Percentiles rank a stretch among this genome's conserved stretches.
These are phyloP conservation scores for Nitzschia sp. DNA, from an alignment of 108 stramenopile genomes.

Conservation along the genomic window DNA sequence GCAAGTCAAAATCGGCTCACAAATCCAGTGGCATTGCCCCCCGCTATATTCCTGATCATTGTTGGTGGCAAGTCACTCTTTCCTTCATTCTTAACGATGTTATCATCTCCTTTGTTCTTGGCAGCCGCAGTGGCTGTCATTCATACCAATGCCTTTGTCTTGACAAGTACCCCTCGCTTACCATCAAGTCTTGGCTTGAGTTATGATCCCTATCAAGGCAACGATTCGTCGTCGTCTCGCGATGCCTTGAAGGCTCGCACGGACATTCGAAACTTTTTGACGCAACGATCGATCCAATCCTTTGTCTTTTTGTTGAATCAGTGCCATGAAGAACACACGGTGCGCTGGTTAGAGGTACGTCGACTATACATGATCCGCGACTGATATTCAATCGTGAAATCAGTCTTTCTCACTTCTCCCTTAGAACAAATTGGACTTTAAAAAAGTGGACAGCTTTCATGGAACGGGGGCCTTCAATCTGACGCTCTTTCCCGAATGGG, in stretches of 20 bases:
- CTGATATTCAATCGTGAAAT: neutral
- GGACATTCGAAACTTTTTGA: constrained; percentile 62
- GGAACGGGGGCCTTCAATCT: constrained; percentile 81
- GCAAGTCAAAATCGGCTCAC: too few species aligned
- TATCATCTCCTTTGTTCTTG: too few species aligned
- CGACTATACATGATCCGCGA: neutral
- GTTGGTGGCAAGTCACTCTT: too few species aligned
- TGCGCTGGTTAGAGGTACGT: constrained; percentile 56
- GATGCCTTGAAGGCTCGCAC: constrained; percentile 26
- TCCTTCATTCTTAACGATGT: too few species aligned
- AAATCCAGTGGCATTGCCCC: too few species aligned
- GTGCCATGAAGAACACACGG: constrained; percentile 79
- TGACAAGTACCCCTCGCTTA: neutral
- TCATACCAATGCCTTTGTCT: constrained; percentile 4
- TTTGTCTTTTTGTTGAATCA: constrained; percentile 70
- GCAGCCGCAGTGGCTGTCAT: too few species aligned
- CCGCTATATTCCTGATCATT: too few species aligned
- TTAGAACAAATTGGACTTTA: constrained; percentile 41
- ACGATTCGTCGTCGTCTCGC: neutral
- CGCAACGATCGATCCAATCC: constrained; percentile 80
- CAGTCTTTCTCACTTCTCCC: neutral
- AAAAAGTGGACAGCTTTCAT: constrained; percentile 66
- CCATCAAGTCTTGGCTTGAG: neutral
- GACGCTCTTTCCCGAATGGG: constrained; percentile 63
- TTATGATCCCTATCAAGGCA: constrained; percentile 11